Evolutionary conservation across 441 rosid species (phyloP).

Genomic region (Populus hybrid): DNA sequence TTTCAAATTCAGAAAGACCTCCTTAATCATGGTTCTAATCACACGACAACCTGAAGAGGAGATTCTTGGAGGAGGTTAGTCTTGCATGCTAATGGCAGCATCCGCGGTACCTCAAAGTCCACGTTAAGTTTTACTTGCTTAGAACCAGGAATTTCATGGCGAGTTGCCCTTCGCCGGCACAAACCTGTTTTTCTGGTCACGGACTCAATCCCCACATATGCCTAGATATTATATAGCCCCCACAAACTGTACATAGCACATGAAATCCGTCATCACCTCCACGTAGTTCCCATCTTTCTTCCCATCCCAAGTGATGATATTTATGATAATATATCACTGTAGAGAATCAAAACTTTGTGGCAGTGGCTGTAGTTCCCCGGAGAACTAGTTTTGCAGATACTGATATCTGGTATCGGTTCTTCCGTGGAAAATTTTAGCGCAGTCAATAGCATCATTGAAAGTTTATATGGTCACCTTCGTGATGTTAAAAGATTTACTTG

Average conservation of each 20-base stretch:
- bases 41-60: background rate
- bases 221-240: background rate
- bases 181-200: background rate
- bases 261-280: background rate
- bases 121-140: background rate
- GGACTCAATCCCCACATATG: background rate
- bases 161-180: background rate
- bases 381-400: background rate
- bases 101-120: background rate
- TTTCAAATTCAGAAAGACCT: slow-evolving; percentile 35
- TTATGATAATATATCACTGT: background rate
- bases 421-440: background rate
- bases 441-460: background rate
- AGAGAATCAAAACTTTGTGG: background rate
- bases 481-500: background rate
- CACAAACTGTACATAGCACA: background rate
- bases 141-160: background rate
- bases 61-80: background rate
- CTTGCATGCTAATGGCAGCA: background rate
- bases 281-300: too few species aligned
- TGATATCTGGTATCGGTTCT: background rate
- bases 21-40: background rate
- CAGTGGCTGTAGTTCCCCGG: background rate
- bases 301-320: background rate
- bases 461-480: background rate